These are phyloP conservation scores for Aspergillus amoenus DNA, from an alignment of 2,329 filamentous ascomycete genomes.

Conservation along the genomic window DNA sequence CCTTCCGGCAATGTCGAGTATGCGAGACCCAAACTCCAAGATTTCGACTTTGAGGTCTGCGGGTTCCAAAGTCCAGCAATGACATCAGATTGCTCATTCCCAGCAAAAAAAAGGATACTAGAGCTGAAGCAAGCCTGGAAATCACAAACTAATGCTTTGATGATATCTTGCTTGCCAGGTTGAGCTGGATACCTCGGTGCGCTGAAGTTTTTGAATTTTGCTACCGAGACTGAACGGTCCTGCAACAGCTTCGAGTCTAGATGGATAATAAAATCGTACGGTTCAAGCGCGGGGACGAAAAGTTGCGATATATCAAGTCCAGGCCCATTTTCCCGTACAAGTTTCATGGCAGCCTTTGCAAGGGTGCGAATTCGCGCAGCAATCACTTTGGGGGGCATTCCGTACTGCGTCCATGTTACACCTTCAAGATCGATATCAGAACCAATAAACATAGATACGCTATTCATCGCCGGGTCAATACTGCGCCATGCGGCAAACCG, in stretches of 20 bases:
- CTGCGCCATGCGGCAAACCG: slow-evolving; percentile 82
- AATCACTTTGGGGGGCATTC: slow-evolving; percentile 72
- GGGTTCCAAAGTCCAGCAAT: slow-evolving; percentile 69
- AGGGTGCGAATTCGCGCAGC: slow-evolving; percentile 80
- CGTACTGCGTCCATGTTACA: slow-evolving; percentile 73
- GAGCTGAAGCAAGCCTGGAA: slow-evolving; percentile 66
- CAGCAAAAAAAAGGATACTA: slow-evolving; percentile 76
- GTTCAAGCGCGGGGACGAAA: slow-evolving; percentile 69
- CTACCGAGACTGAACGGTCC: slow-evolving; percentile 37
- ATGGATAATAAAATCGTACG: slow-evolving; percentile 85
- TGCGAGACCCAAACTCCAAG: slow-evolving; percentile 37
- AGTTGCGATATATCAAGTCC: slow-evolving; percentile 59
- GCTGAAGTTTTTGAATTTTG: slow-evolving; percentile 78
- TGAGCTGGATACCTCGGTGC: slow-evolving; percentile 40
- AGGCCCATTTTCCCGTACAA: slow-evolving; percentile 56
- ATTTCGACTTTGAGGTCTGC: slow-evolving; percentile 28
- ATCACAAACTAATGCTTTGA: slow-evolving; percentile 64
- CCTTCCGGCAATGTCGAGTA: slow-evolving; percentile 35
- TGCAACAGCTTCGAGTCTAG: slow-evolving; percentile 57
- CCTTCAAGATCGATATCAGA: slow-evolving; percentile 77
- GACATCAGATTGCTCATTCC: slow-evolving; percentile 56
- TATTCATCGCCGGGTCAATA: slow-evolving; percentile 85
- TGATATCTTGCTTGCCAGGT: slow-evolving; percentile 59
- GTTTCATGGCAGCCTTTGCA: slow-evolving; percentile 70
- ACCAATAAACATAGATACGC: slow-evolving; percentile 75